These are phyloP conservation scores for Chaetomium globosum DNA, from an alignment of 2,329 filamentous ascomycete genomes.

Conservation along the genomic window DNA sequence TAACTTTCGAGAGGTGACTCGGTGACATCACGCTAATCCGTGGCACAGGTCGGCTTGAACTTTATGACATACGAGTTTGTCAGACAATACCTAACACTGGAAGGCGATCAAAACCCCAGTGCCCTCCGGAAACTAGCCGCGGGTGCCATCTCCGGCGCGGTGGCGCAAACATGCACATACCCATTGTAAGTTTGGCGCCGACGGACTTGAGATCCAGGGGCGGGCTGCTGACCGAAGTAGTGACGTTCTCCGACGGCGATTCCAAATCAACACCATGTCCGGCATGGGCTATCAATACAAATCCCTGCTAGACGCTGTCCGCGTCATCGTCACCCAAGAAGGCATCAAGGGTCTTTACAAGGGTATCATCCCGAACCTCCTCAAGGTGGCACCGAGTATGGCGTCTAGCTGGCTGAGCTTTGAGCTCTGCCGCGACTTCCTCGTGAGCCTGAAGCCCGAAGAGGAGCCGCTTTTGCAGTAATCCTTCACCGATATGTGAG, in stretches of 20 bases:
- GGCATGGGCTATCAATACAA: constrained; percentile 97
- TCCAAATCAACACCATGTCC: constrained; percentile 99
- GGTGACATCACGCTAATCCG: constrained; percentile 30
- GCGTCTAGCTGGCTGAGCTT: constrained; percentile 98
- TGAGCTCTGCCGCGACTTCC: constrained; percentile 86
- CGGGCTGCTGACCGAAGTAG: constrained; percentile 50
- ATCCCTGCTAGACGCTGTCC: constrained; percentile 79
- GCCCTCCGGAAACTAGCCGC: constrained; percentile 80
- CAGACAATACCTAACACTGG: constrained; percentile 79
- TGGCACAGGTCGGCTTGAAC: constrained; percentile 78
- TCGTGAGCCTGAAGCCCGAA: constrained; percentile 64
- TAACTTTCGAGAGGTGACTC: no score
- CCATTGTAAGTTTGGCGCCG: constrained; percentile 71
- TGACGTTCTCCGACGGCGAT: constrained; percentile 87
- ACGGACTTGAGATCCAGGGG: no score
- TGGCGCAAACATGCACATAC: constrained; percentile 97
- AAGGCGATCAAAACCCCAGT: constrained; percentile 82
- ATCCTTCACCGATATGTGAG: constrained; percentile 20
- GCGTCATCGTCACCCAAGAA: constrained; percentile 79
- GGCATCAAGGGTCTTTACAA: constrained; percentile 88
- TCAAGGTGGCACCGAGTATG: constrained; percentile 98
- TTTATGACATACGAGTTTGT: constrained; percentile 98
- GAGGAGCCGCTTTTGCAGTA: constrained; percentile 40
- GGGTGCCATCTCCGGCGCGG: constrained; percentile 90
- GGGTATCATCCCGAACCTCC: constrained; percentile 88